Percentiles rank a stretch among this genome's conserved stretches.
phyloP scores from a whole-genome alignment of 176 grass and related monocot genomes.

The Elymus sibiricus region DNA sequence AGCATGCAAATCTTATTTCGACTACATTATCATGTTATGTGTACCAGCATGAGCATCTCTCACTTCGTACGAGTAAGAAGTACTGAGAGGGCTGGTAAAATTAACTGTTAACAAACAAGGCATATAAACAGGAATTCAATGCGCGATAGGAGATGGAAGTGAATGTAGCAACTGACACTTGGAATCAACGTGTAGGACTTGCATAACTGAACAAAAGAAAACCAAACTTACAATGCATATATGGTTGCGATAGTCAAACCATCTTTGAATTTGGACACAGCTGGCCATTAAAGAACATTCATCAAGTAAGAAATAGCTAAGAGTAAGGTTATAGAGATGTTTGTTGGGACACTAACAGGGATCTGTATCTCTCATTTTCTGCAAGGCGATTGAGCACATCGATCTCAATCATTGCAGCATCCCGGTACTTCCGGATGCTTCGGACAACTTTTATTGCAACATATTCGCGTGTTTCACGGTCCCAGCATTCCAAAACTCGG shows the following conservation, averaged over 20 bases:
- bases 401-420: constrained; percentile 90
- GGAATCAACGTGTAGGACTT: constrained; percentile 10
- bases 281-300: constrained; percentile 34
- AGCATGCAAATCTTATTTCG: constrained; percentile 25
- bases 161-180: constrained; percentile 13
- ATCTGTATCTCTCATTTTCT: constrained; percentile 63
- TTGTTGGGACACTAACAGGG: constrained; percentile 48
- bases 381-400: constrained; percentile 78
- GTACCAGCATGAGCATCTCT: constrained; percentile 23
- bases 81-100: neutral
- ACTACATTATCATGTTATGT: constrained; percentile 23
- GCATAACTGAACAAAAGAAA: constrained; percentile 17
- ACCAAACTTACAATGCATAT: constrained; percentile 93
- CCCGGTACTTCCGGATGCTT: constrained; percentile 79
- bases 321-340: neutral
- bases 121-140: neutral
- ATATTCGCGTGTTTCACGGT: constrained; percentile 76
- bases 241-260: constrained; percentile 97
- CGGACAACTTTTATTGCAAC: constrained; percentile 92
- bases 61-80: constrained; percentile 5
- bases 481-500: constrained; percentile 99
- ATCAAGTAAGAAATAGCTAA: constrained; percentile 15
- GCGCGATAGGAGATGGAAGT: neutral
- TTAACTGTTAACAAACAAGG: constrained; percentile 27
- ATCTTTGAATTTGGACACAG: constrained; percentile 90